Evolutionary conservation across 306 rosid genomes (phyloP).

Genomic region (Pueraria montana): DNA sequence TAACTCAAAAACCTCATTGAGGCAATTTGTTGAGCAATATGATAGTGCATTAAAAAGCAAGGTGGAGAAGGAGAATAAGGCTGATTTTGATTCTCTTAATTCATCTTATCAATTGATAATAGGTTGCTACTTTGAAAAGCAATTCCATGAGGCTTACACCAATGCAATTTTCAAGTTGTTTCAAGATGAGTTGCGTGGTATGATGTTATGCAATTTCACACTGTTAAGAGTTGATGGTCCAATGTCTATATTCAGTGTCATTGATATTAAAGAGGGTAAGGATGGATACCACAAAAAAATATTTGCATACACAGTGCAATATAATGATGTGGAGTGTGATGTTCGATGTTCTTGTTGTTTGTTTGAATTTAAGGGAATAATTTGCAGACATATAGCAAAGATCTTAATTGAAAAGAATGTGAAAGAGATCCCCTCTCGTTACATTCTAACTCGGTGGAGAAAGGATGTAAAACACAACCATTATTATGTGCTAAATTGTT

Average conservation of each 20-base stretch:
- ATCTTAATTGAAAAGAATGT: background rate
- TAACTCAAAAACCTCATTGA: too few species aligned
- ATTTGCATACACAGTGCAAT: background rate
- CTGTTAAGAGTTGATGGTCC: background rate
- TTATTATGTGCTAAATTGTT: background rate
- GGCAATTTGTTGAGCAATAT: background rate
- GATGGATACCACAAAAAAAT: background rate
- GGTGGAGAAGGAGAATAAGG: background rate
- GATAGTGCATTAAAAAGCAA: background rate
- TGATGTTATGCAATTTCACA: background rate
- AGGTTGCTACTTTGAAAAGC: slow-evolving; percentile 8
- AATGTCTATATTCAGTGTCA: background rate
- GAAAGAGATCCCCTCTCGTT: background rate
- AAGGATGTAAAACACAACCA: background rate
- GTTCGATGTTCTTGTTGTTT: background rate
- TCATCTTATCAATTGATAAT: background rate
- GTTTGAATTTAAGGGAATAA: background rate
- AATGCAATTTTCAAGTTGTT: background rate
- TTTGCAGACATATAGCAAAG: background rate
- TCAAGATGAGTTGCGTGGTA: background rate
- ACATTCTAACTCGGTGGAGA: background rate
- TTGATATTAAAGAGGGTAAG: background rate
- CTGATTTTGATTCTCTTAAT: background rate
- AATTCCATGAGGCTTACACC: slow-evolving; percentile 37
- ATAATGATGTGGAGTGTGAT: slow-evolving; percentile 1